Evolutionary conservation across 1,284 basidiomycete species (phyloP).

Genomic region (Acaromyces ingoldii): DNA sequence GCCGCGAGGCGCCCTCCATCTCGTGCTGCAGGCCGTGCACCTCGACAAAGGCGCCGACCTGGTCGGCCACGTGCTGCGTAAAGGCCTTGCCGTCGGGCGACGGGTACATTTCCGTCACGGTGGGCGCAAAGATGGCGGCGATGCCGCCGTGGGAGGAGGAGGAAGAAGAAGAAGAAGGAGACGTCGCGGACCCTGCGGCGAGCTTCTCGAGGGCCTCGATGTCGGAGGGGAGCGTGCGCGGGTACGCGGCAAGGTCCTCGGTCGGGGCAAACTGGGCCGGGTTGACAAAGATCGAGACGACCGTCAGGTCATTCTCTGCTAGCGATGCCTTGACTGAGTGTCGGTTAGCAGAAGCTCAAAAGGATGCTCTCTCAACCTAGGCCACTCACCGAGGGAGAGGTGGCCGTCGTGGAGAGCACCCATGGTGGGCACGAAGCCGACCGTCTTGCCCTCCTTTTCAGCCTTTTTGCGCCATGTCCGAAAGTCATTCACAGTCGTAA

Average conservation of each 20-base stretch:
- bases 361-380: slow-evolving; percentile 1
- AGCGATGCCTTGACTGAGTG: slow-evolving; percentile 61
- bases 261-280: slow-evolving; percentile 95
- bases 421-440: slow-evolving; percentile 96
- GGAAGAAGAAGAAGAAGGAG: slow-evolving; percentile 51
- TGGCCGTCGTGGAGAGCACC: slow-evolving; percentile 93
- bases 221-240: slow-evolving; percentile 61
- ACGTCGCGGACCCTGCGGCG: neutral
- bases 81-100: slow-evolving; percentile 60
- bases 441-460: slow-evolving; percentile 45
- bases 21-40: slow-evolving; percentile 75
- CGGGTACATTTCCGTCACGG: slow-evolving; percentile 63
- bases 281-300: slow-evolving; percentile 95
- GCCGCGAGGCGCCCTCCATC: slow-evolving; percentile 78
- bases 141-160: slow-evolving; percentile 19
- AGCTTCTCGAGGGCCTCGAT: slow-evolving; percentile 52
- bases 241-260: slow-evolving; percentile 87
- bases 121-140: slow-evolving; percentile 30
- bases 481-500: slow-evolving; percentile 66
- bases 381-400: slow-evolving; percentile 68
- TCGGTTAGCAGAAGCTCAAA: neutral
- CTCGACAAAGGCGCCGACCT: slow-evolving; percentile 84
- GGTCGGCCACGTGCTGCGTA: slow-evolving; percentile 66
- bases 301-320: slow-evolving; percentile 73
- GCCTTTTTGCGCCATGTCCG: slow-evolving; percentile 70